Evolutionary conservation across 1,139 yeast species (phyloP).

Genomic region (Taphrina sp.): DNA sequence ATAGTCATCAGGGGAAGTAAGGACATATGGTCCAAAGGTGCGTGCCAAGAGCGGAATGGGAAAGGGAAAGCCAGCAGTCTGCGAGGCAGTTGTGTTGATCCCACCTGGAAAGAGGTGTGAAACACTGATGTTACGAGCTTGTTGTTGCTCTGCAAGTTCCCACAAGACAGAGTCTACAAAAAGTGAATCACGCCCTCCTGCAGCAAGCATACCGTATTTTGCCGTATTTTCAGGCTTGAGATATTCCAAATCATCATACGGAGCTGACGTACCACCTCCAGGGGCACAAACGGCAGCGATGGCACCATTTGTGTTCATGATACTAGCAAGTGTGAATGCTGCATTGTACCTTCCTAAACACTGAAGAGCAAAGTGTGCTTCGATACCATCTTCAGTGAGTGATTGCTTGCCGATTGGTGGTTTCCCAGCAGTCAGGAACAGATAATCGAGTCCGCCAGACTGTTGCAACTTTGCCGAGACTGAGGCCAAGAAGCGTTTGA

Average conservation of each 20-base stretch:
- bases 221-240: slow-evolving; percentile 11
- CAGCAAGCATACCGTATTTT: slow-evolving; percentile 1
- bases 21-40: slow-evolving; percentile 7
- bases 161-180: slow-evolving; percentile 24
- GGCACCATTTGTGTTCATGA: slow-evolving; percentile 14
- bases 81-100: slow-evolving; percentile 12
- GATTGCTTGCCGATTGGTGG: slow-evolving; percentile 19
- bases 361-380: slow-evolving; percentile 27
- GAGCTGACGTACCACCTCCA: slow-evolving; percentile 17
- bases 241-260: slow-evolving; percentile 18
- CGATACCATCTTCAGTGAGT: slow-evolving; percentile 19
- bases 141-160: slow-evolving; percentile 10
- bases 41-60: slow-evolving; percentile 13
- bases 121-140: slow-evolving; percentile 3
- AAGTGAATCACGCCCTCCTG: slow-evolving; percentile 26
- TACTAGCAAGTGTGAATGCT: slow-evolving; percentile 4
- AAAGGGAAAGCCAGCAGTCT: slow-evolving; percentile 29
- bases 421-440: slow-evolving; percentile 28
- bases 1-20: slow-evolving; percentile 14
- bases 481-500: slow-evolving; percentile 21
- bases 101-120: slow-evolving; percentile 22
- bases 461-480: neutral
- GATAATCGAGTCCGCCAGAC: slow-evolving; percentile 13
- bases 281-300: slow-evolving; percentile 27
- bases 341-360: slow-evolving; percentile 28